These are phyloP conservation scores for Dillenia turbinata DNA, from an alignment of 164 flowering plant genomes.

Conservation along the genomic window DNA sequence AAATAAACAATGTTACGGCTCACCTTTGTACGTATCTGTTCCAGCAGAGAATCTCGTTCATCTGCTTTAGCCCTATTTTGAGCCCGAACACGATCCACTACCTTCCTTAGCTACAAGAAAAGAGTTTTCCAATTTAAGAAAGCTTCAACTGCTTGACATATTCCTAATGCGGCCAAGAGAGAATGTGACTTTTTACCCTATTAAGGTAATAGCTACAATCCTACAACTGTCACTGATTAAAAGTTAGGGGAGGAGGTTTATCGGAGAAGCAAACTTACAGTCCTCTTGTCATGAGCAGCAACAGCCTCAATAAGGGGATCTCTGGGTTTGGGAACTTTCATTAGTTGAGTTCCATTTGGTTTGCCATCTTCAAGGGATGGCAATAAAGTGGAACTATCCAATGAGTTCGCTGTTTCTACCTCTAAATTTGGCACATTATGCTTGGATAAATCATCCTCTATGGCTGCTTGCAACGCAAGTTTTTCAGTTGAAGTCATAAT, in stretches of 20 bases:
- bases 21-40: slow-evolving; percentile 90
- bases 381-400: slow-evolving; percentile 9
- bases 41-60: slow-evolving; percentile 73
- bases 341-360: slow-evolving; percentile 27
- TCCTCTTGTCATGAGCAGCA: slow-evolving; percentile 83
- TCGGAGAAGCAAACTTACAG: slow-evolving; percentile 30
- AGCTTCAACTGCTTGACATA: too few relatives aligned
- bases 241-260: too few relatives aligned
- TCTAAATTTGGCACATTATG: slow-evolving; percentile 15
- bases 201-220: too few relatives aligned
- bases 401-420: slow-evolving; percentile 26
- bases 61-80: slow-evolving; percentile 39
- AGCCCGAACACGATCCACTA: slow-evolving; percentile 49
- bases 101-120: slow-evolving; percentile 57
- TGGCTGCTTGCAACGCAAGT: slow-evolving; percentile 8
- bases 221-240: too few relatives aligned
- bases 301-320: slow-evolving; percentile 87
- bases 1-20: background rate
- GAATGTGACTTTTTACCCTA: too few relatives aligned
- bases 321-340: slow-evolving; percentile 56
- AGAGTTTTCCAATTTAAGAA: too few relatives aligned
- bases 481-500: slow-evolving; percentile 8
- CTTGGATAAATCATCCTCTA: slow-evolving; percentile 15
- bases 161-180: too few relatives aligned
- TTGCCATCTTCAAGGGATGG: slow-evolving; percentile 32